These are phyloP conservation scores for Lojkania enalia DNA, from an alignment of 2,329 filamentous ascomycete species.

Conservation along the genomic window DNA sequence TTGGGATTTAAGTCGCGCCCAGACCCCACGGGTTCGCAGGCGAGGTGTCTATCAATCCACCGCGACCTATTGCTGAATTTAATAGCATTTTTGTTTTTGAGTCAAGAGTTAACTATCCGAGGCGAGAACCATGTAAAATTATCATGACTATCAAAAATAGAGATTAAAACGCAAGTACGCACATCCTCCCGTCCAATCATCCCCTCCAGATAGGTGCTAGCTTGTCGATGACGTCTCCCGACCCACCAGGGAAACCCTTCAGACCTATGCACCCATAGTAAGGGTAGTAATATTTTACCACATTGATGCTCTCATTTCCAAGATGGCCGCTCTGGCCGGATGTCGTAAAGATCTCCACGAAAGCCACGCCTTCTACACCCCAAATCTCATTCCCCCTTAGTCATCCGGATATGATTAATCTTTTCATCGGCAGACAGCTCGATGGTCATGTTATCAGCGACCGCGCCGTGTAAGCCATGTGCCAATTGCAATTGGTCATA, in stretches of 20 bases:
- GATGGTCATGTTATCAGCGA: neutral
- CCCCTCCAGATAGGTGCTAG: neutral
- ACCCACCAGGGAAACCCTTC: neutral
- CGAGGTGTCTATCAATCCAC: neutral
- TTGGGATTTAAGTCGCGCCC: no score
- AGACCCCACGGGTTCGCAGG: no score
- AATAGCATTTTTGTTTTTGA: neutral
- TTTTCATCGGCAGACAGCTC: neutral
- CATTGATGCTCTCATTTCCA: neutral
- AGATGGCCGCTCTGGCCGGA: neutral
- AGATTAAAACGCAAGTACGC: neutral
- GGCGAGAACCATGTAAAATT: neutral
- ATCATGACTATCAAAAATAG: neutral
- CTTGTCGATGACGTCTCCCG: neutral
- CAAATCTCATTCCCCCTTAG: neutral
- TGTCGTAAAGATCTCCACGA: neutral
- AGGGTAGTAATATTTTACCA: neutral
- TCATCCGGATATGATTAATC: neutral
- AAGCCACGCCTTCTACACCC: neutral
- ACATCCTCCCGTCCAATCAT: no score
- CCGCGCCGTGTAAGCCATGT: neutral
- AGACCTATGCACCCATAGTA: neutral
- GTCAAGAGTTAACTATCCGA: neutral
- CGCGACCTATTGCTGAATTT: neutral
- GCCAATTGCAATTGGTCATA: neutral